Evolutionary conservation across 106 monocot genomes (phyloP).

Genomic region (Phalaenopsis aphrodite): DNA sequence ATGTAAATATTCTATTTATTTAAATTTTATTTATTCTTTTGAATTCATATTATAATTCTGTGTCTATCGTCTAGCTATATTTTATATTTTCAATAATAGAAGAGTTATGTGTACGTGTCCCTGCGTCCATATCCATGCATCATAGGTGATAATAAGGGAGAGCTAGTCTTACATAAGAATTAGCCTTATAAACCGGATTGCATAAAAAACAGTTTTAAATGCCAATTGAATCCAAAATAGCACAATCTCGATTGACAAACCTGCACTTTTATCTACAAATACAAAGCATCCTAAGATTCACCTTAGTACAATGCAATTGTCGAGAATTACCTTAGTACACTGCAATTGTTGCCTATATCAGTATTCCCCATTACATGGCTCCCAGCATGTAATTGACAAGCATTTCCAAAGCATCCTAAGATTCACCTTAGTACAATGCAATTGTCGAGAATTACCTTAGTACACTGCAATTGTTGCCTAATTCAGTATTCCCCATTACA

Average conservation of each 20-base stretch:
- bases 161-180: background rate
- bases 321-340: slow-evolving; percentile 40
- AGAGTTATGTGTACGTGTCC: too few relatives aligned
- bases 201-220: background rate
- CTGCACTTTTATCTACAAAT: background rate
- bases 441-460: background rate
- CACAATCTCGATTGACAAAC: background rate
- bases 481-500: slow-evolving; percentile 60
- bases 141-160: background rate
- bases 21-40: too few relatives aligned
- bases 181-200: background rate
- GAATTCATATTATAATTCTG: too few relatives aligned
- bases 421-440: too few relatives aligned
- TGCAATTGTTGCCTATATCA: slow-evolving; percentile 61
- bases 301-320: slow-evolving; percentile 1
- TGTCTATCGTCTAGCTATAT: too few relatives aligned
- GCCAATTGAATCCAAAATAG: background rate
- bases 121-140: too few relatives aligned
- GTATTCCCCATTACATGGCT: slow-evolving; percentile 77
- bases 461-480: slow-evolving; percentile 66
- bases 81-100: too few relatives aligned
- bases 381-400: slow-evolving; percentile 60
- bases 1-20: too few relatives aligned
- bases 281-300: slow-evolving; percentile 14
- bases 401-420: slow-evolving; percentile 33